These are phyloP conservation scores for Penicillium psychrosexuale DNA, from an alignment of 2,329 filamentous ascomycete genomes.

Conservation along the genomic window DNA sequence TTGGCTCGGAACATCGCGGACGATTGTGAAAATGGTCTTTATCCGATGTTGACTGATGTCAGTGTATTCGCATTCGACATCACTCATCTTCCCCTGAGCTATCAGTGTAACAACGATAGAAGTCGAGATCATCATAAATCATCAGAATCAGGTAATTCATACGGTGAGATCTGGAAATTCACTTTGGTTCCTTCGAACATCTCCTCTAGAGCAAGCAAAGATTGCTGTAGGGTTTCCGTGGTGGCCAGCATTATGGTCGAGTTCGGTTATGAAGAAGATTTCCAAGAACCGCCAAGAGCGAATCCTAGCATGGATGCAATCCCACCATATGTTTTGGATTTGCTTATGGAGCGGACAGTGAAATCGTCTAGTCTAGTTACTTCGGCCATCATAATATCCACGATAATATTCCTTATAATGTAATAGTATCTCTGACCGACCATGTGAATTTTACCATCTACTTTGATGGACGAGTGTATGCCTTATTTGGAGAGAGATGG, in stretches of 20 bases:
- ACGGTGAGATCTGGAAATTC: conserved; percentile 15
- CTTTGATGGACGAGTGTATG: neutral
- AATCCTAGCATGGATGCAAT: neutral
- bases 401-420: neutral
- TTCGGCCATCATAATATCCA: neutral
- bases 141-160: conserved; percentile 1
- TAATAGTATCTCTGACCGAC: too few species aligned
- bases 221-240: conserved; percentile 19
- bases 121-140: neutral
- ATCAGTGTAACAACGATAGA: too few species aligned
- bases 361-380: neutral
- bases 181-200: conserved; percentile 21
- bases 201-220: conserved; percentile 10
- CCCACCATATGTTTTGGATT: neutral
- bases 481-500: neutral
- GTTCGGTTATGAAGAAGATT: neutral
- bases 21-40: conserved; percentile 18
- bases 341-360: conserved; percentile 8
- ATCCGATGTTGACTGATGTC: conserved; percentile 17
- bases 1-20: conserved; percentile 18
- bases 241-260: neutral
- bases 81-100: too few species aligned
- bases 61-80: conserved; percentile 19
- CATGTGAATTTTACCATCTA: neutral
- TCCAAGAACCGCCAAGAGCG: neutral